A percentile compares a stretch with the other conserved stretches of the same genome.
phyloP scores from a whole-genome alignment of 2,329 filamentous ascomycete species.

The Aspergillus japonicus region DNA sequence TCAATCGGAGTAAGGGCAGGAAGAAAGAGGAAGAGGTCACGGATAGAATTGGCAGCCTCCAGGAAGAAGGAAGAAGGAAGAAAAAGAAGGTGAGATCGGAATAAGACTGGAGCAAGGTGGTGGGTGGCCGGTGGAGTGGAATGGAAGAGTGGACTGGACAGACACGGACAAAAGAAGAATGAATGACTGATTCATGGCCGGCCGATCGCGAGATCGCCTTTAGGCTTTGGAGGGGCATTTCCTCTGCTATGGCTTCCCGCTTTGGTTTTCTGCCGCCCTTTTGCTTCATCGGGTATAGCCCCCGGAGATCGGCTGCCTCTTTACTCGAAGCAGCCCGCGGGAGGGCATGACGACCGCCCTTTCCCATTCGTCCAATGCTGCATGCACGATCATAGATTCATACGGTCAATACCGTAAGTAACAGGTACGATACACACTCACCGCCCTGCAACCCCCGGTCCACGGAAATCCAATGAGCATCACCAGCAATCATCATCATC shows the following conservation, averaged over 20 bases:
- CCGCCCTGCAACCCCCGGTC: neutral
- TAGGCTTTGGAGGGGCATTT: neutral
- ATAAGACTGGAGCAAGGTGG: neutral
- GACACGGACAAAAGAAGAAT: neutral
- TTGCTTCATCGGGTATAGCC: conserved; percentile 14
- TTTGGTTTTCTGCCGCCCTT: neutral
- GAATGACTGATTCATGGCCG: neutral
- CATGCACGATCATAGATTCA: neutral
- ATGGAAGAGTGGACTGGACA: no score
- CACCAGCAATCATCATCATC: neutral
- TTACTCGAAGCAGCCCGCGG: neutral
- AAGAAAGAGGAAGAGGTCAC: neutral
- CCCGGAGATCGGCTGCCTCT: conserved; percentile 20
- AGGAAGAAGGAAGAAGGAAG: neutral
- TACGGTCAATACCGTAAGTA: neutral
- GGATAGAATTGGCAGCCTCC: neutral
- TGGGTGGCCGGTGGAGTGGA: neutral
- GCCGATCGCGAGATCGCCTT: neutral
- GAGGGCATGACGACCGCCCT: no score
- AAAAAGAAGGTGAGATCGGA: neutral
- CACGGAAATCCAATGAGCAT: neutral
- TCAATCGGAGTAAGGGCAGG: neutral
- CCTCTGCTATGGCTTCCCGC: neutral
- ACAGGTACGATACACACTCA: neutral
- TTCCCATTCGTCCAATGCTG: no score